Conservation (phyloP, 1,139 yeast genomes). For the Debaryomyces coudertii region DNA sequence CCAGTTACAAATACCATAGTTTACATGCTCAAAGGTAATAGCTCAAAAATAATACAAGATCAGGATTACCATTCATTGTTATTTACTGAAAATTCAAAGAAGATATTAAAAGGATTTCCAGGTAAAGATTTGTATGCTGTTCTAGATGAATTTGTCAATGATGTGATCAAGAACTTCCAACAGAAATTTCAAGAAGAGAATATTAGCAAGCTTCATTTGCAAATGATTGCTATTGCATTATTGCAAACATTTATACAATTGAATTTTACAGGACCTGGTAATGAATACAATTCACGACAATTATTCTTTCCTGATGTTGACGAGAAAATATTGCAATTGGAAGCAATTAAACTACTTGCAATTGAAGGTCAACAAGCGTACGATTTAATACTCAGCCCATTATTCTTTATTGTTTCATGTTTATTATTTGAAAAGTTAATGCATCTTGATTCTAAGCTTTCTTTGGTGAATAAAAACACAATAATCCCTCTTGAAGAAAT, state of each 20-base stretch:
- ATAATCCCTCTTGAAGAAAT: conserved; percentile 24
- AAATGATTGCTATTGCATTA: conserved; percentile 54
- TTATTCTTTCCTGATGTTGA: conserved; percentile 37
- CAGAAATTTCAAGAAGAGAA: conserved; percentile 16
- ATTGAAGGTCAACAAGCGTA: conserved; percentile 68
- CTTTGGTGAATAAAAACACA: conserved; percentile 27
- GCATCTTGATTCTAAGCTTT: conserved; percentile 29
- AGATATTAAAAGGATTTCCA: conserved; percentile 25
- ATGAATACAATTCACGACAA: conserved; percentile 40
- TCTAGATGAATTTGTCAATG: conserved; percentile 24
- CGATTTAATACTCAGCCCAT: conserved; percentile 59
- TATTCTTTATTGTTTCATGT: conserved; percentile 51
- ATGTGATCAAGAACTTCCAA: conserved; percentile 17
- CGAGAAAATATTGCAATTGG: conserved; percentile 31
- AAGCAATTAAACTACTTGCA: conserved; percentile 43
- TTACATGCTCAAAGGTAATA: conserved; percentile 30
- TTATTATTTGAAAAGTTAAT: conserved; percentile 55
- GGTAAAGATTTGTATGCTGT: conserved; percentile 22
- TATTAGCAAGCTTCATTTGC: conserved; percentile 29
- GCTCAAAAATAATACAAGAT: conserved; percentile 25
- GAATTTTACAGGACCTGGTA: conserved; percentile 83
- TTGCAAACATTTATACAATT: conserved; percentile 73
- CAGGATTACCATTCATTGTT: conserved; percentile 20
- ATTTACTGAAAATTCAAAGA: conserved; percentile 17
- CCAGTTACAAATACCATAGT: conserved; percentile 14